Conservation (phyloP, 2,329 filamentous ascomycete genomes). For the Thielaviopsis euricoi region DNA sequence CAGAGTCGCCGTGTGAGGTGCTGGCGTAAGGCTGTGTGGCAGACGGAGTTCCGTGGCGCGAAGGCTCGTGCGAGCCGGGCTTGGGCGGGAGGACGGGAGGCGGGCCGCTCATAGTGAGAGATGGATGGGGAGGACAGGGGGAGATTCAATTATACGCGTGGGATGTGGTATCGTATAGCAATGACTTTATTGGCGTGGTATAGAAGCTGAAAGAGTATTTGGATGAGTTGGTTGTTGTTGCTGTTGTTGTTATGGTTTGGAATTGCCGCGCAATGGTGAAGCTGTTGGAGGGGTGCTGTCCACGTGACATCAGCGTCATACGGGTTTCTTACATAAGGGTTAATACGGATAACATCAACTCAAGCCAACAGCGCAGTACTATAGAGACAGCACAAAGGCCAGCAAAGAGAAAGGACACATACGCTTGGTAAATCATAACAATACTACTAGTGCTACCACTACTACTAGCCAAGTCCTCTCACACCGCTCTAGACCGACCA, state of each 20-base stretch:
- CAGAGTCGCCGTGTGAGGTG: constrained; percentile 13
- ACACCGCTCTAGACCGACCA: constrained; percentile 36
- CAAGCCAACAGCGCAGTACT: too few relatives aligned
- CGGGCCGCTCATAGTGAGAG: constrained; percentile 13
- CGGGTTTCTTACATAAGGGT: constrained; percentile 3
- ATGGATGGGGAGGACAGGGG: not conserved
- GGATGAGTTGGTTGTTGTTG: not conserved
- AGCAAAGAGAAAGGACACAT: not conserved
- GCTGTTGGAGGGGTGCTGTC: not conserved
- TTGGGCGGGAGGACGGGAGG: constrained; percentile 60
- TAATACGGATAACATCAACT: not conserved
- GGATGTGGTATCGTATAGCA: too few relatives aligned
- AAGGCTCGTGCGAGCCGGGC: constrained; percentile 50
- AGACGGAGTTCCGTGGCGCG: constrained; percentile 48
- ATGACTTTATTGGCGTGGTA: too few relatives aligned
- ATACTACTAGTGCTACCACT: not conserved
- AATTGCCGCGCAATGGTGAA: too few relatives aligned
- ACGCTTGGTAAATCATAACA: not conserved
- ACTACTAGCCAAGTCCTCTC: too few relatives aligned
- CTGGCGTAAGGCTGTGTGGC: constrained; percentile 17
- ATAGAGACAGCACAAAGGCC: too few relatives aligned
- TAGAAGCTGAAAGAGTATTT: too few relatives aligned
- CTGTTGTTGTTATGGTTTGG: not conserved
- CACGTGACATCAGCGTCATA: constrained; percentile 9
- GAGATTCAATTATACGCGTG: too few relatives aligned